phyloP scores from a whole-genome alignment of 805 yeast genomes.

The Ogataea polymorpha region DNA sequence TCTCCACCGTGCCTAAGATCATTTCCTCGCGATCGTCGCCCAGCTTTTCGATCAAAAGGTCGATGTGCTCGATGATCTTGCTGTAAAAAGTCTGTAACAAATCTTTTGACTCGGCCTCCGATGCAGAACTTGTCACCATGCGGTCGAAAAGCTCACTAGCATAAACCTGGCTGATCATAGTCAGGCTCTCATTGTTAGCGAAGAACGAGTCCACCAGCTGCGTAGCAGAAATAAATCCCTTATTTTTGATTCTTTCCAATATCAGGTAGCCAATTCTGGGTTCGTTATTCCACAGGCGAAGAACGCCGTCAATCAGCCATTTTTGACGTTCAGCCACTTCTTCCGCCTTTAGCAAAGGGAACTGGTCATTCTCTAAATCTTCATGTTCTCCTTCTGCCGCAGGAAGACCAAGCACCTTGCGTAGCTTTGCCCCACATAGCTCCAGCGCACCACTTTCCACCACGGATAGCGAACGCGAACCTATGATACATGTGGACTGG shows the following conservation, averaged over 20 bases:
- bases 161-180: slow-evolving; percentile 43
- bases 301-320: slow-evolving; percentile 53
- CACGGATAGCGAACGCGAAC: slow-evolving; percentile 84
- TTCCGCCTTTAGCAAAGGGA: slow-evolving; percentile 24
- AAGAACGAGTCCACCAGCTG: slow-evolving; percentile 45
- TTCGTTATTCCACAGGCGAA: slow-evolving; percentile 63
- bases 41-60: slow-evolving; percentile 16
- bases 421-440: slow-evolving; percentile 28
- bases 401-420: slow-evolving; percentile 26
- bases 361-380: slow-evolving; percentile 20
- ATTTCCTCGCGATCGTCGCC: slow-evolving; percentile 12
- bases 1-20: slow-evolving; percentile 7
- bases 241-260: slow-evolving; percentile 47
- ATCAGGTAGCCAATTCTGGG: slow-evolving; percentile 64
- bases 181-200: slow-evolving; percentile 27
- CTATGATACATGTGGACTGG: slow-evolving; percentile 75
- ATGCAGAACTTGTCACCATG: slow-evolving; percentile 19
- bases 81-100: slow-evolving; percentile 16
- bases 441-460: slow-evolving; percentile 49
- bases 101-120: slow-evolving; percentile 17
- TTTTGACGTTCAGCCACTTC: slow-evolving; percentile 33
- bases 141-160: slow-evolving; percentile 39
- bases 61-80: slow-evolving; percentile 16
- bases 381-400: slow-evolving; percentile 13
- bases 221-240: slow-evolving; percentile 40